Base-by-base conservation (phyloP, 495 filamentous ascomycete genomes). In the Penicillium arizonense region DNA sequence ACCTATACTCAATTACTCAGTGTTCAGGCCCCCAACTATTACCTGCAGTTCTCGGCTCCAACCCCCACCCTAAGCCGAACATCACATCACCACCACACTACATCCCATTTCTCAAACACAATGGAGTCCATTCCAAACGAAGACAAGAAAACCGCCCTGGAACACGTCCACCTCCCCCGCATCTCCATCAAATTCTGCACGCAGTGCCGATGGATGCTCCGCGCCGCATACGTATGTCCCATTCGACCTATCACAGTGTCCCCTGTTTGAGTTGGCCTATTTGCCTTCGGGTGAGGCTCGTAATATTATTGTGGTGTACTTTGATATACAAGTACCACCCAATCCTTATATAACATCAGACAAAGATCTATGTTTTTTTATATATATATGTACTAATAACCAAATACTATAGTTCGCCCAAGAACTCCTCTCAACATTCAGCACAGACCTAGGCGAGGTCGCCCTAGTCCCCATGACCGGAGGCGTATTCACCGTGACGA, bases 391-490 rank as follows among this genome's bases (percentile, higher is more conserved):
- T 39, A 21, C 52, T 57, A 33, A 47, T 53, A 46, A 18, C 1
- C 2, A 34, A 37, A 20, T 11, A 0, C 6, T 24, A 12, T 16
- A 96, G 90, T 96, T 88, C 72, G 91, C 88, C 39, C 94, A 98
- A 82, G 94, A 98, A 72, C 89, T 98, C 47, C 86, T 98, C 53
- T 94, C 90, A n/a, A 98, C 94, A 6, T 98, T 98, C 76, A 78
- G 81, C 44, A 91, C 85, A 11, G 77, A 85, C 49, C 78, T 98
- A 0, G 91, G 93, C 40, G 93, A 97, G 69, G 87, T 98, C 12
- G 83, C 94, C n/a, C 83, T 98, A 0, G 80, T 93, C 36, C 94
- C 94, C 0, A 65, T 84, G 14, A 96, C 90, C 0, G 92, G 94
- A 21, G 94, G 94, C 0, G 70, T 87, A 20, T 98, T 98, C 65